Base-by-base conservation (phyloP, 2,329 filamentous ascomycete genomes). In the Coniella lustricola region DNA sequence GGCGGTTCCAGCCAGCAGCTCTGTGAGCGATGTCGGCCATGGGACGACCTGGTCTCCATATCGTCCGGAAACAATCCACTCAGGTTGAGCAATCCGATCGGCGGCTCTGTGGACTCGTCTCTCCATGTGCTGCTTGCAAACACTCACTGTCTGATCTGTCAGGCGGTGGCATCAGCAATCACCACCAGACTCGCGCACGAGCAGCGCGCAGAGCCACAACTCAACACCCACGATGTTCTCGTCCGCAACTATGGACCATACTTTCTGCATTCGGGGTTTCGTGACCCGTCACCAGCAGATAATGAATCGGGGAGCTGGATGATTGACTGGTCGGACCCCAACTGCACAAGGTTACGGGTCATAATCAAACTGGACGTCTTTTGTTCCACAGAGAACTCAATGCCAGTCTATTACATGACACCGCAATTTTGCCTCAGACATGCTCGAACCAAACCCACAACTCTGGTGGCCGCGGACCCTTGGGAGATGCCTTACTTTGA, bases 401-500 rank as follows among this genome's bases (percentile, higher is more conserved):
- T 42, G 21, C 8, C 18, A 16, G 25, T 29, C 16, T 42, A 32
- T 4, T 42, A 32, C 29, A 33, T 42, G 40, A 42, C 40, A 16
- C 40, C 40, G 16, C 40, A 42, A 25, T 32, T 42, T 3, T 42
- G 40, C 7, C 8, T 42, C 25, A 33, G 25, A 20, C 40, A 42
- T 20, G n/a, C 22, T 4, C 31, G 29, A 12, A 18, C 40, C 12
- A 42, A 42, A 17, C 40, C 40, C 13, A 42, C 29, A 4, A 33
- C 29, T 17, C 40, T 42, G 40, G 17, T 42, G 16, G 40, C 25
- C 7, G 40, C 32, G 13, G 40, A 42, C 16, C 40, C 40, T 9
- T 42, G 40, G 40, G 40, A 42, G 25, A 29, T 42, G n/a, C 40
- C 40, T 2, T 42, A 42, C 25, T 42, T 42, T 17, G 40, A 42